Conservation (phyloP, 1,139 yeast species). For the Kluyveromyces sp. region DNA sequence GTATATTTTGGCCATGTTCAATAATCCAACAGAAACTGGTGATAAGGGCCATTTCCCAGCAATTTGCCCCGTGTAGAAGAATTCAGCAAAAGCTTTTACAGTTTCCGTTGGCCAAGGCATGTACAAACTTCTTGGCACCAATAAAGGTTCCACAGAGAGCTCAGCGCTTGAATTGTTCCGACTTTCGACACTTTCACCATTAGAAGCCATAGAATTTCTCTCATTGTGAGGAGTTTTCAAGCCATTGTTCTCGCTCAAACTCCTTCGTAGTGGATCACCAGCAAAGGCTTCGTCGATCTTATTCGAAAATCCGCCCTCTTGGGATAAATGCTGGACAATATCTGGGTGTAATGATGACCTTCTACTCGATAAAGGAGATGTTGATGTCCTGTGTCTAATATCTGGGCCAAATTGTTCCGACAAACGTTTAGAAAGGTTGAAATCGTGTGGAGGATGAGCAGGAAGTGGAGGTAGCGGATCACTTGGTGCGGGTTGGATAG, state of each 20-base stretch:
- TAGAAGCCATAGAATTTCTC: slow-evolving; percentile 21
- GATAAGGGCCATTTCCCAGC: slow-evolving; percentile 64
- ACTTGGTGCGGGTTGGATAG: slow-evolving; percentile 47
- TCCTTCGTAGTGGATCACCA: neutral
- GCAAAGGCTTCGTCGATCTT: slow-evolving; percentile 5
- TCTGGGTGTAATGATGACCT: slow-evolving; percentile 20
- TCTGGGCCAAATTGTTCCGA: slow-evolving; percentile 7
- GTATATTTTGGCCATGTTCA: slow-evolving; percentile 55
- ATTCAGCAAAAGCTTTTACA: slow-evolving; percentile 61
- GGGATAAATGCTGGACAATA: slow-evolving; percentile 1
- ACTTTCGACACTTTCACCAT: slow-evolving; percentile 20
- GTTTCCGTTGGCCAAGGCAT: slow-evolving; percentile 59
- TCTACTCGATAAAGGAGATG: slow-evolving; percentile 23
- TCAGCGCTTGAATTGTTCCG: slow-evolving; percentile 8
- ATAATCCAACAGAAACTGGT: slow-evolving; percentile 60
- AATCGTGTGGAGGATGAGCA: slow-evolving; percentile 17
- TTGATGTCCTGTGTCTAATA: neutral
- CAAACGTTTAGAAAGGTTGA: slow-evolving; percentile 1
- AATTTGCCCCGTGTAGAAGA: slow-evolving; percentile 69
- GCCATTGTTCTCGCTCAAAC: neutral
- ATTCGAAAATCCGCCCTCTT: slow-evolving; percentile 1
- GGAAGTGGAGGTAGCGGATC: slow-evolving; percentile 43
- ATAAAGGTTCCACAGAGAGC: slow-evolving; percentile 43
- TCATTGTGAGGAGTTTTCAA: slow-evolving; percentile 8
- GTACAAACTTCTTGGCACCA: slow-evolving; percentile 60